Conservation (phyloP, 176 grass and related monocot species). For the Ensete glaucum region DNA sequence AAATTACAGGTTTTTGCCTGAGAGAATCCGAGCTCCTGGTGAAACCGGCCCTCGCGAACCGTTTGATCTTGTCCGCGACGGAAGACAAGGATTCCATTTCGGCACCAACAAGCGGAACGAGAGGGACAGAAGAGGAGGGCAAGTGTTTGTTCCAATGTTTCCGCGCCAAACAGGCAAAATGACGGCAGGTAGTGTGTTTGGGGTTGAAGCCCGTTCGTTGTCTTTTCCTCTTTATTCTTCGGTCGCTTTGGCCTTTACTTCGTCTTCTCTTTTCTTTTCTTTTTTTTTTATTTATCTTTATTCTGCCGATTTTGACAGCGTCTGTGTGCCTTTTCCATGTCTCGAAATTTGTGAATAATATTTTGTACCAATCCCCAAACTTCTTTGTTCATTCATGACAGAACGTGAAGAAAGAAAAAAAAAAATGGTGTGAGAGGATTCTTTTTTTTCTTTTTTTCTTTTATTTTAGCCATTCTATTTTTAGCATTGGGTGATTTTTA, state of each 20-base stretch:
- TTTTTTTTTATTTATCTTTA: neutral
- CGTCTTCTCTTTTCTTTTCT: neutral
- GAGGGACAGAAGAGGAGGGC: neutral
- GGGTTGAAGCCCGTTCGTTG: neutral
- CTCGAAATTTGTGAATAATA: too few species aligned
- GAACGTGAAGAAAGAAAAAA: too few species aligned
- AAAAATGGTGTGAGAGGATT: too few species aligned
- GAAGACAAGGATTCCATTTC: neutral
- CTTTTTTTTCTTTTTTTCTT: too few species aligned
- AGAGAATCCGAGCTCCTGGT: neutral
- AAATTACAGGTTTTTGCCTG: neutral
- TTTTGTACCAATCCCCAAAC: too few species aligned
- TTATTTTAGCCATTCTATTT: too few species aligned
- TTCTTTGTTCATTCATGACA: too few species aligned
- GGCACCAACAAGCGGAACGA: neutral
- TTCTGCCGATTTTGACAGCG: neutral
- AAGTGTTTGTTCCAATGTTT: too few species aligned
- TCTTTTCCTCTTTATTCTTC: slow-evolving; percentile 1
- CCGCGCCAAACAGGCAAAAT: neutral
- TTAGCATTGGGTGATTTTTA: too few species aligned
- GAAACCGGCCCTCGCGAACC: neutral
- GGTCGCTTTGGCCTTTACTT: neutral
- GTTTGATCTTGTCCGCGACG: neutral
- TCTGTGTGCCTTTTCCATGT: neutral
- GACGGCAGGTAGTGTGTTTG: neutral